Evolutionary conservation across 78 protist genomes (phyloP), one percentile per base, ranked within the genome.

Genomic region (Trichosphaerium sp.): DNA sequence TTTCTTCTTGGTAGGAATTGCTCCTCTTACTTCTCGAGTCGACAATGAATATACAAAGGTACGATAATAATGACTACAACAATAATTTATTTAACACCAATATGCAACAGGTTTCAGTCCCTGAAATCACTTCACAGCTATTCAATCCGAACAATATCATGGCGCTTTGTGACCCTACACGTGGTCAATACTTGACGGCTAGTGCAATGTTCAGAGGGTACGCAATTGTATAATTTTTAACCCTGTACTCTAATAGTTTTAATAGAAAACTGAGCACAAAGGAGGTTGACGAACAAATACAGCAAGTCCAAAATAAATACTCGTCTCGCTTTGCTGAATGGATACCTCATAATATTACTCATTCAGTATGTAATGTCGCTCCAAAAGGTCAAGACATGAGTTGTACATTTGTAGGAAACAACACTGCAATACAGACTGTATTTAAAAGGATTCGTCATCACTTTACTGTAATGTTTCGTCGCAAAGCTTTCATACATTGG

Each of bases 401-500:
- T 15, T 91, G 76, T 68, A 91, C 96, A 62, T 94, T 97, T 74
- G 44, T 93, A 52, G 97, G 98, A 62, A 97, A 97, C 92, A 64
- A 76, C 72, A 94, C 99, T 23, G 80, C 92, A 76, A 94, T 97
- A 83, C 96, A 93, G 85, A 97, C 94, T 78, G 83, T 94, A 68
- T 94, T 94, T 92, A 90, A 91, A 88, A 88, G 99, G 62, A 82
- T 95, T 28, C 62, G 83, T 1, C 84, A 76, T 71, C 96, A 97
- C 80, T 97, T 97, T 88, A 81, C 91, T 34, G 87, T 93, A 78
- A 92, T 95, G 98, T 97, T 94, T 89, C 73, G 88, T 37, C 79
- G 97, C 60, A 96, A 94, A 90, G 98, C 99, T 40, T 96, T 94
- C 96, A 87, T 95, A 52, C 97, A 95, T 82, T 95, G 97, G 97